phyloP scores from a whole-genome alignment of 2,329 filamentous ascomycete genomes.

The Aspergillus tubingensis region DNA sequence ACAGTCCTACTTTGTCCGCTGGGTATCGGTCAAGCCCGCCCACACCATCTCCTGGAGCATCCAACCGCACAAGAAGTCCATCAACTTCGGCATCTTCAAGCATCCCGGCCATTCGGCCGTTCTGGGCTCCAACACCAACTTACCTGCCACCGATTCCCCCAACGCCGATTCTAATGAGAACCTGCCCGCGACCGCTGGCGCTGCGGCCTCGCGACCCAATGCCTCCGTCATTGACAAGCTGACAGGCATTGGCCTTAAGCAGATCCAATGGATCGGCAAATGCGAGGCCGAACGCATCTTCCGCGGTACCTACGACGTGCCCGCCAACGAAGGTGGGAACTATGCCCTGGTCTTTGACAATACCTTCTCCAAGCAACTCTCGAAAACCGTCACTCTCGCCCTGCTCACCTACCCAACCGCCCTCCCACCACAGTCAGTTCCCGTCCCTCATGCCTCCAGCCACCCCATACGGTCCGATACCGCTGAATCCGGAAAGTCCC shows the following conservation, averaged over 20 bases:
- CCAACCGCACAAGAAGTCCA: slow-evolving; percentile 95
- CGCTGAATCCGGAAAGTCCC: slow-evolving; percentile 52
- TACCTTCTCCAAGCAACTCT: slow-evolving; percentile 93
- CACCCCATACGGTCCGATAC: slow-evolving; percentile 48
- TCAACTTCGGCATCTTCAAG: slow-evolving; percentile 98
- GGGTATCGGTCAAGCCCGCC: slow-evolving; percentile 86
- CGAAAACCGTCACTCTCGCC: slow-evolving; percentile 93
- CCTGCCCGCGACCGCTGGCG: slow-evolving; percentile 25
- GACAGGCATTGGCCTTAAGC: slow-evolving; percentile 62
- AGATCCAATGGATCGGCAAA: slow-evolving; percentile 80
- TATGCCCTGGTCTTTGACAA: slow-evolving; percentile 98
- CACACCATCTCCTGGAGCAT: slow-evolving; percentile 97
- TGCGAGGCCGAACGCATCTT: slow-evolving; percentile 96
- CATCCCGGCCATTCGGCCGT: slow-evolving; percentile 74
- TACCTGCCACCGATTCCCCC: slow-evolving; percentile 46
- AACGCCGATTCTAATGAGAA: slow-evolving; percentile 43
- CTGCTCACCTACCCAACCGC: slow-evolving; percentile 90
- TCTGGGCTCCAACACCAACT: slow-evolving; percentile 42
- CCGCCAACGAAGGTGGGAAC: slow-evolving; percentile 76
- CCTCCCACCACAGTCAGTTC: slow-evolving; percentile 47
- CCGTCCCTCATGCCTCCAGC: slow-evolving; percentile 47
- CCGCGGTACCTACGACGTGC: slow-evolving; percentile 83
- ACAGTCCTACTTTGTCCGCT: slow-evolving; percentile 96
- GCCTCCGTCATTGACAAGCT: slow-evolving; percentile 70
- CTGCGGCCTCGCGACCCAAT: slow-evolving; percentile 59